These are phyloP conservation scores for Anthracocystis walkeri DNA, from an alignment of 1,284 basidiomycete genomes.

Conservation along the genomic window DNA sequence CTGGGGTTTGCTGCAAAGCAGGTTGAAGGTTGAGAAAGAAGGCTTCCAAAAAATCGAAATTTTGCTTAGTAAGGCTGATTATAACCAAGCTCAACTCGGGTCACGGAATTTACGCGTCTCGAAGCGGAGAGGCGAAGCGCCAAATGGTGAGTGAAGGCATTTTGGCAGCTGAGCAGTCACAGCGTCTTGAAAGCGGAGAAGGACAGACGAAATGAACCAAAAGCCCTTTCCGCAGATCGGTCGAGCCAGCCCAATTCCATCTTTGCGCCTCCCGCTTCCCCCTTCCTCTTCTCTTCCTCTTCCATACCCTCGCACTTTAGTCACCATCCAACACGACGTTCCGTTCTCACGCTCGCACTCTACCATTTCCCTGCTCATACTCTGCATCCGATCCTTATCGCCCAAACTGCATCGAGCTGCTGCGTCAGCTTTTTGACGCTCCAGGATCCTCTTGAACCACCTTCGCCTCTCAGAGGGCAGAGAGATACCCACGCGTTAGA, in stretches of 20 bases:
- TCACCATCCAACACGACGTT: neutral
- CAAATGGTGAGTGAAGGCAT: conserved; percentile 8
- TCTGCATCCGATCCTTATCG: neutral
- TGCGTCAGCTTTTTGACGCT: conserved; percentile 2
- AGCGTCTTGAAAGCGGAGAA: conserved; percentile 26
- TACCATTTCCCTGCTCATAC: neutral
- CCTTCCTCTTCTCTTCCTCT: neutral
- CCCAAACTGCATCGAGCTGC: neutral
- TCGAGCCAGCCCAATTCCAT: conserved; percentile 6
- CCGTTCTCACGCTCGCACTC: too few species aligned
- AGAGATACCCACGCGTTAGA: neutral
- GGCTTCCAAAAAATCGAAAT: conserved; percentile 25
- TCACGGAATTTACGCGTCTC: conserved; percentile 42
- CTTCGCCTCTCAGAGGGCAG: neutral
- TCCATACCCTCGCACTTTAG: too few species aligned
- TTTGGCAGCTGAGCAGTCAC: conserved; percentile 11
- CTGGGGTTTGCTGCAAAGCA: neutral
- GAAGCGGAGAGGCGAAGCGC: conserved; percentile 7
- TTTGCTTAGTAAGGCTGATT: conserved; percentile 40
- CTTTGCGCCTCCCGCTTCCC: conserved; percentile 5
- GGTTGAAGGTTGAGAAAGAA: conserved; percentile 8
- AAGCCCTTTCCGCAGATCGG: conserved; percentile 7
- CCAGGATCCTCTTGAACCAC: conserved; percentile 1
- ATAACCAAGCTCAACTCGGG: conserved; percentile 3
- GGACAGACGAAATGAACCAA: neutral